Percentiles rank a stretch among this genome's conserved stretches.
phyloP scores from a whole-genome alignment of 108 stramenopile genomes.

The Skeletonema grethae region DNA sequence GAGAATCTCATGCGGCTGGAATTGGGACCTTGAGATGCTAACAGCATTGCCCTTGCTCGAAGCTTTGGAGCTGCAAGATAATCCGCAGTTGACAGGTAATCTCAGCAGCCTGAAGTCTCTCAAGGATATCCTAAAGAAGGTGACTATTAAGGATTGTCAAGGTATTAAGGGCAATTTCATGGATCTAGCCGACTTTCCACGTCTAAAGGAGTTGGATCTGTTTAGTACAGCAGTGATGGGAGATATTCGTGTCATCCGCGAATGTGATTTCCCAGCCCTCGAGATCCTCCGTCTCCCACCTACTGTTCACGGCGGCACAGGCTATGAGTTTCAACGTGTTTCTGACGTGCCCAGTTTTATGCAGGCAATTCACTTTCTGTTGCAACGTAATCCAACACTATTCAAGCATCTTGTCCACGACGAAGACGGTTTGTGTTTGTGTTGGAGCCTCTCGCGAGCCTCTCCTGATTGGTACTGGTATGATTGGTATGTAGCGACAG shows the following conservation, averaged over 20 bases:
- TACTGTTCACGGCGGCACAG: neutral
- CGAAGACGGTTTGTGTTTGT: no score
- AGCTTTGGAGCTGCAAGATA: neutral
- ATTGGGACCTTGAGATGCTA: neutral
- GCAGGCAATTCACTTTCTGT: neutral
- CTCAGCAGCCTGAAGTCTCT: neutral
- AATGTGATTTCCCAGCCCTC: neutral
- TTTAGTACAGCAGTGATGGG: neutral
- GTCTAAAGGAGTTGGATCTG: conserved; percentile 12
- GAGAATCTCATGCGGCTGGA: no score
- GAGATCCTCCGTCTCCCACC: neutral
- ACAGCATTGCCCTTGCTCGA: neutral
- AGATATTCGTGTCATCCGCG: conserved; percentile 5
- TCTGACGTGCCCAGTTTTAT: neutral
- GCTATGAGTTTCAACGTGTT: neutral
- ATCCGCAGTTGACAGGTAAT: neutral
- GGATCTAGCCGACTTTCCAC: conserved; percentile 19
- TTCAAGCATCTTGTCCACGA: no score
- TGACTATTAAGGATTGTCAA: neutral
- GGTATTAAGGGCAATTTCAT: neutral
- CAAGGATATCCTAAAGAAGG: neutral
- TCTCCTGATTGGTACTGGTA: conserved; percentile 4
- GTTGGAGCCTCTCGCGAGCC: neutral
- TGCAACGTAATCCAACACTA: neutral
- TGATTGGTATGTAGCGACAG: no score